Conservation (phyloP, 352 stramenopile genomes). For the Globisporangium alternatum region DNA sequence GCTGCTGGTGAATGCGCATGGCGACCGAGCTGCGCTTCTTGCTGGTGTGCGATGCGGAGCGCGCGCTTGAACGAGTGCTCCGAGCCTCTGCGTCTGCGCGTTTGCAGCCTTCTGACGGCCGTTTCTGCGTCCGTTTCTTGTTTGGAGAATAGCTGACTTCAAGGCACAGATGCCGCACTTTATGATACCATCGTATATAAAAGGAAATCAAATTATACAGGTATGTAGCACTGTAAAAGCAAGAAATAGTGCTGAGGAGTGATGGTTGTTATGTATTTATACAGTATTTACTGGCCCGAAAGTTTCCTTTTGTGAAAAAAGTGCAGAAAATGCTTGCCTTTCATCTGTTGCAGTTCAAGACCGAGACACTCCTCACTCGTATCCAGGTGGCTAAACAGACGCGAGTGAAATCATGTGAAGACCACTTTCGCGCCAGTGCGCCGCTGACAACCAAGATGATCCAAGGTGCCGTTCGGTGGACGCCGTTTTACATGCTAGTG, state of each 20-base stretch:
- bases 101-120: background rate
- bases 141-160: constrained; percentile 9
- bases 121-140: constrained; percentile 12
- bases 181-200: background rate
- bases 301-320: constrained; percentile 2
- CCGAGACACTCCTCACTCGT: no score
- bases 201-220: background rate
- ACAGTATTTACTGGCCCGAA: background rate
- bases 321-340: constrained; percentile 7
- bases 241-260: background rate
- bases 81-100: background rate
- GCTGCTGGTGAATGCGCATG: constrained; percentile 17
- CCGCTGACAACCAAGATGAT: no score
- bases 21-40: background rate
- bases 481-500: no score
- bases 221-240: background rate
- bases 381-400: no score
- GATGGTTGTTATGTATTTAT: background rate
- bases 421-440: no score
- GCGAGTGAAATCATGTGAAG: no score
- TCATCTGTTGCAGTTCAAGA: background rate
- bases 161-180: background rate
- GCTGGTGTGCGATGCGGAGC: background rate
- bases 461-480: no score
- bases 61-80: background rate